phyloP scores from a whole-genome alignment of 2,329 filamentous ascomycete genomes.

The Emergomyces africanus region DNA sequence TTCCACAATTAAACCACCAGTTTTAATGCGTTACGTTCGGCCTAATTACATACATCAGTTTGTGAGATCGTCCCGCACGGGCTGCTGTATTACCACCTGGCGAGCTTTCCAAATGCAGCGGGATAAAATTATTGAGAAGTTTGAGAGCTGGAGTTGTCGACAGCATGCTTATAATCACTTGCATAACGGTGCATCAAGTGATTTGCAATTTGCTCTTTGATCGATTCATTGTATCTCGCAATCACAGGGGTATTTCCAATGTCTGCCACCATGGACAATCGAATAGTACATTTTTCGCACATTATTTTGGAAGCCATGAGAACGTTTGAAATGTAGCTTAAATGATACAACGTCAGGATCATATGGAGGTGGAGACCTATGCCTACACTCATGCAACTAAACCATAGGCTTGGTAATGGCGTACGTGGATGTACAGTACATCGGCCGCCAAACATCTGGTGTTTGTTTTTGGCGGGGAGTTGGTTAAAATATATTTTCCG shows the following conservation, averaged over 20 bases:
- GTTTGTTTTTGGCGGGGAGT: slow-evolving; percentile 10
- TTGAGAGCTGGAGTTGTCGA: slow-evolving; percentile 21
- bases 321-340: not conserved
- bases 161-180: slow-evolving; percentile 29
- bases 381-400: not conserved
- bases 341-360: not conserved
- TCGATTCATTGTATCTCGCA: not conserved
- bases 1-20: slow-evolving; percentile 21
- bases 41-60: slow-evolving; percentile 12
- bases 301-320: not conserved
- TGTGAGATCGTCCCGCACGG: not conserved
- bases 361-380: not conserved
- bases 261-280: not conserved
- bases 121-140: slow-evolving; percentile 16
- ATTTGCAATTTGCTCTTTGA: not conserved
- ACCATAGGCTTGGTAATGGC: slow-evolving; percentile 17
- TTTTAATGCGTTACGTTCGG: slow-evolving; percentile 21
- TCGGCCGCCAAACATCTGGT: slow-evolving; percentile 18
- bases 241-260: not conserved
- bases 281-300: not conserved
- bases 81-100: not conserved
- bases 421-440: slow-evolving; percentile 26
- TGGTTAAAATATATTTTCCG: slow-evolving; percentile 20
- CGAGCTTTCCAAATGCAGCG: slow-evolving; percentile 18
- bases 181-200: slow-evolving; percentile 14